Evolutionary conservation across 2,329 filamentous ascomycete species (phyloP), one percentile per base, ranked within the genome.

Genomic region (Exophiala sideris): DNA sequence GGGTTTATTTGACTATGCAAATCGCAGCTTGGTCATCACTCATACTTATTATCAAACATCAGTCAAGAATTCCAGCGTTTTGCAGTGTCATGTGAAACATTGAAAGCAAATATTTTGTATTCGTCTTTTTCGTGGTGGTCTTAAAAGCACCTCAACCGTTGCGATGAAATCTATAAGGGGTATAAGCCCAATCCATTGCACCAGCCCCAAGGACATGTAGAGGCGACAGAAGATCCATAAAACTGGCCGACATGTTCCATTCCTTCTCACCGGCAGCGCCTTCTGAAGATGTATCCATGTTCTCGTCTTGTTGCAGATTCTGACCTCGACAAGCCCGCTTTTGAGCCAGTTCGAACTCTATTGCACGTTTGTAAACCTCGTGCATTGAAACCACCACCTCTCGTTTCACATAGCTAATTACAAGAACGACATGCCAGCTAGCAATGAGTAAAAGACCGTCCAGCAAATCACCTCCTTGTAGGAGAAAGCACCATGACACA

Each of bases 371-470:
- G 24, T 46, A 24, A 46, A 53, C 39, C 44, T 48, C 38, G 39
- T 41, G 42, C 45, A 48, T 45, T 40, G 53, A 35, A 54, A 42
- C 50, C 33, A 21, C 53, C 53, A 18, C 50, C 45, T 51, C 49
- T 56, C 57, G 35, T 59, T 56, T 51, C 57, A 56, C 52, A 56
- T 56, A 50, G 53, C 57, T 56, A 56, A 59, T 55, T 59, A 59
- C 53, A 59, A 56, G 46, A 53, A 48, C 48, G 42, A 52, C 38
- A 34, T 32, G 14, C 24, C 48, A 46, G 44, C 50, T 40, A 54
- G 39, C 45, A 24, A 24, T 18, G 21, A 24, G 20, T 16, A 48
- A 39, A 39, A 21, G 16, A 48, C 18, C 21, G n/a, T 44, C 18
- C 18, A 44, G 20, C 41, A n/a, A 9, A 32, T 44, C 29, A 34